Evolutionary conservation across 768 basidiomycete species (phyloP).

Genomic region (Podaxis mareebaensis): DNA sequence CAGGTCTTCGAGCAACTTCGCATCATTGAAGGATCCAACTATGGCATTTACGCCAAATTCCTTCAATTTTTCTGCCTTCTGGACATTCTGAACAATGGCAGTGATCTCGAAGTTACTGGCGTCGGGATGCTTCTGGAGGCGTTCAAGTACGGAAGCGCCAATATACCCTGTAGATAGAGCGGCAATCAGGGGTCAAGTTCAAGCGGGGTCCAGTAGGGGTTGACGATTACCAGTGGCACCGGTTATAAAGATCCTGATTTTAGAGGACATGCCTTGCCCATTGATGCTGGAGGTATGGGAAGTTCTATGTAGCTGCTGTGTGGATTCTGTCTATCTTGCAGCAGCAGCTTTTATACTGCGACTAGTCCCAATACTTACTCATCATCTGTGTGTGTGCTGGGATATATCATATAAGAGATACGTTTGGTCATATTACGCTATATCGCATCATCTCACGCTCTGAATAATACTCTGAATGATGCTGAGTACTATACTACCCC

Average conservation of each 20-base stretch:
- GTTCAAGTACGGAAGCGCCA: slow-evolving; percentile 46
- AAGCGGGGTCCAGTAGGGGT: neutral
- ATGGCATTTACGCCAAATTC: slow-evolving; percentile 37
- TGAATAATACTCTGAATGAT: too few species aligned
- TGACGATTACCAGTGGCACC: slow-evolving; percentile 42
- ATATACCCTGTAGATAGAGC: slow-evolving; percentile 39
- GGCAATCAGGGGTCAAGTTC: neutral
- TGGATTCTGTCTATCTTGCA: too few species aligned
- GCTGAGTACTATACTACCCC: too few species aligned
- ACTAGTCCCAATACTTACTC: too few species aligned
- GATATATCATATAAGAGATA: too few species aligned
- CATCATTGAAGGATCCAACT: slow-evolving; percentile 44
- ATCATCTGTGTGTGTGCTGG: too few species aligned
- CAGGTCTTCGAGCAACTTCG: slow-evolving; percentile 35
- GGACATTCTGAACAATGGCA: slow-evolving; percentile 42
- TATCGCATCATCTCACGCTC: too few species aligned
- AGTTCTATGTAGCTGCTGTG: too few species aligned
- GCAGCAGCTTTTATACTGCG: too few species aligned
- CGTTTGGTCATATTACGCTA: too few species aligned
- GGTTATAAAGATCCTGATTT: slow-evolving; percentile 40
- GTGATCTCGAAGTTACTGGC: slow-evolving; percentile 39
- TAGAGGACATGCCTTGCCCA: slow-evolving; percentile 24
- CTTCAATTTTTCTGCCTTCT: slow-evolving; percentile 46
- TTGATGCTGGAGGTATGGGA: too few species aligned
- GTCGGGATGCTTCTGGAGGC: slow-evolving; percentile 40